phyloP scores from a whole-genome alignment of 805 yeast species.

The Candida vaughaniae region DNA sequence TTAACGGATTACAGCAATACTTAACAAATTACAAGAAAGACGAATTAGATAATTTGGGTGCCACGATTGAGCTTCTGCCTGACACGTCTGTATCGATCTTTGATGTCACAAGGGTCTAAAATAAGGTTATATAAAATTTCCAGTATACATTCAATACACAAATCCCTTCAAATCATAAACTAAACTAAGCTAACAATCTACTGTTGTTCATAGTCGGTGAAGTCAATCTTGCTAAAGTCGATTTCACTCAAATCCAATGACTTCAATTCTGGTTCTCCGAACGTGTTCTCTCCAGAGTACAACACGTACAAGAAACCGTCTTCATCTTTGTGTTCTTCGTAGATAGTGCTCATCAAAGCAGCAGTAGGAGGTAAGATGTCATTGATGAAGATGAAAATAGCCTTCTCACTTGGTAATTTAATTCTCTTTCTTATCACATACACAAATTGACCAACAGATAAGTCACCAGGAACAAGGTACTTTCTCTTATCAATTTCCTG shows the following conservation, averaged over 20 bases:
- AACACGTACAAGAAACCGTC: slow-evolving; percentile 96
- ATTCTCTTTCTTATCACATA: slow-evolving; percentile 96
- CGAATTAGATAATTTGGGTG: slow-evolving; percentile 7
- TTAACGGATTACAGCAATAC: slow-evolving; percentile 5
- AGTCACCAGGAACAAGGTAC: slow-evolving; percentile 92
- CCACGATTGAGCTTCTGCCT: slow-evolving; percentile 4
- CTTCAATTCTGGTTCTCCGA: slow-evolving; percentile 49
- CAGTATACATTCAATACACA: slow-evolving; percentile 4
- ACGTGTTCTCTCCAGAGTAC: slow-evolving; percentile 96
- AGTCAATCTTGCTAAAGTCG: slow-evolving; percentile 6
- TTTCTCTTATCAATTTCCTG: slow-evolving; percentile 97
- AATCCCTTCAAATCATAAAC: background rate
- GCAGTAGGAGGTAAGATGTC: slow-evolving; percentile 98
- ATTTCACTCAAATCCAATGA: slow-evolving; percentile 13
- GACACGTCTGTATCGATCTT: slow-evolving; percentile 5
- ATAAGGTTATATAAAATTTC: background rate
- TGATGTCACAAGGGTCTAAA: slow-evolving; percentile 1
- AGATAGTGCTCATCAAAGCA: slow-evolving; percentile 90
- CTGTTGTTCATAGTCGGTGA: too few species aligned
- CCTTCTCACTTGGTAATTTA: slow-evolving; percentile 94
- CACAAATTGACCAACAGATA: slow-evolving; percentile 97
- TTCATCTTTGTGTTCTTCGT: slow-evolving; percentile 95
- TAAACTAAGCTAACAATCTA: too few species aligned
- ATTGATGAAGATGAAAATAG: slow-evolving; percentile 94
- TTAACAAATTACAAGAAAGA: slow-evolving; percentile 1